Evolutionary conservation across 2,329 filamentous ascomycete genomes (phyloP), one percentile per base, ranked within the genome.

Genomic region (Nigrospora osmanthi): DNA sequence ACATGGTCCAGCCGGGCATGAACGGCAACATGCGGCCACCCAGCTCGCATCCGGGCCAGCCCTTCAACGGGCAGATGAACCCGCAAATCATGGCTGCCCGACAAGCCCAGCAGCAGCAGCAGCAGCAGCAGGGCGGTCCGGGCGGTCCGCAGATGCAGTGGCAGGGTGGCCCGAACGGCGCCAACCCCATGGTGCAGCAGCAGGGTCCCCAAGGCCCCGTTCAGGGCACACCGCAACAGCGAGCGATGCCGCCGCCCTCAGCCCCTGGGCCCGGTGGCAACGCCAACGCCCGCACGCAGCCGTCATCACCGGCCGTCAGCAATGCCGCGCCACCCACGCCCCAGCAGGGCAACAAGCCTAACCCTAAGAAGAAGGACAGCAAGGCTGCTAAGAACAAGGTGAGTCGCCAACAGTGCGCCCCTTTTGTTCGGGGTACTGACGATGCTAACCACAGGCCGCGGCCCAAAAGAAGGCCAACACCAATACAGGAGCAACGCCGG

Each of bases 291-390:
- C 76, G 78, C 54, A 75, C 71, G 50, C 70, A 75, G 44, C 72
- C 79, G 13, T 77, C 76, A 12, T 82, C 80, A 15, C 81, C 80
- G 19, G 80, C 83, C 54, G 75, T 78, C 53, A 75, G 75, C 49
- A 79, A 75, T 47, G 75, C 80, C 7, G 84, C 83, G 33, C 87
- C 87, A 1, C 87, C 87, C 1, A 93, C 87, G 4, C 87, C 87
- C 1, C 82, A 80, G 42, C 85, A 88, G 59, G 63, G 71, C 2
- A 83, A 81, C 58, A 91, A 91, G 70, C 66, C 83, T 4, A 81
- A 79, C 32, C 84, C 85, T 1, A 89, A 88, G 64, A 91, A 91
- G 76, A 87, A 88, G 70, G 80, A 81, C 31, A 69, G 67, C 6
- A 84, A 83, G 64, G 75, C 71, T 49, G 70, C 77, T 6, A 85